Evolutionary conservation across 768 basidiomycete genomes (phyloP).

Genomic region (Gymnopilus dilepis): DNA sequence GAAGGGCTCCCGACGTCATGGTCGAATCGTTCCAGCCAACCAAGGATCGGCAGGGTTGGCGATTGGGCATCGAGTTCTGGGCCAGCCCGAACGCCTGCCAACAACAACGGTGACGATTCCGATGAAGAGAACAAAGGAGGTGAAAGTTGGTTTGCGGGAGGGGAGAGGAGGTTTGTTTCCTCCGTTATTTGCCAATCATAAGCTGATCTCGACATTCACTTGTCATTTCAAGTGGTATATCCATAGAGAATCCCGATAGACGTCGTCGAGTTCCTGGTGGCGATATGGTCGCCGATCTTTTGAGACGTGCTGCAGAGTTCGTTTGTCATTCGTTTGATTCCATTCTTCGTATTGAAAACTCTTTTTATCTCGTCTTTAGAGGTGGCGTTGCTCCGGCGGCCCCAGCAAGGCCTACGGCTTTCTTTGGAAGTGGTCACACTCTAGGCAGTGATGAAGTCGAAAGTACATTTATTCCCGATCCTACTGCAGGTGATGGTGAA

Average conservation of each 20-base stretch:
- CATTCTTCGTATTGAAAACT: neutral
- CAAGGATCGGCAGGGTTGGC: conserved; percentile 59
- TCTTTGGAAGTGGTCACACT: conserved; percentile 78
- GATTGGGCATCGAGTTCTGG: conserved; percentile 42
- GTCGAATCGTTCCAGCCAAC: conserved; percentile 42
- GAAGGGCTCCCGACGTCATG: conserved; percentile 57
- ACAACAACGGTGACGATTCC: conserved; percentile 58
- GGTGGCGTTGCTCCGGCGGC: conserved; percentile 28
- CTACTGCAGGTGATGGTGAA: conserved; percentile 42
- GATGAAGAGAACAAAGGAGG: conserved; percentile 53
- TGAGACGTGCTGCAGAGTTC: conserved; percentile 83
- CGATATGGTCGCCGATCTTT: conserved; percentile 68
- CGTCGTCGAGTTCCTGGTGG: conserved; percentile 54
- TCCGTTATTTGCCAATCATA: neutral
- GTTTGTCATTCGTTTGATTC: conserved; percentile 29
- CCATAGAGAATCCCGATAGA: conserved; percentile 82
- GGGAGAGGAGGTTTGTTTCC: conserved; percentile 77
- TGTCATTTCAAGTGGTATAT: conserved; percentile 73
- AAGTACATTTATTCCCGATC: conserved; percentile 78
- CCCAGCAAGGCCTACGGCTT: conserved; percentile 36
- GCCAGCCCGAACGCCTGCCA: conserved; percentile 35
- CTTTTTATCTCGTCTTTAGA: conserved; percentile 15
- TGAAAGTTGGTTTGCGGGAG: conserved; percentile 91
- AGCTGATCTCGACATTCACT: conserved; percentile 3
- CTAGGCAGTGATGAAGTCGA: conserved; percentile 92